Conservation (phyloP, 192 early-diverging fungal genomes). For the Rhizoclosmatium sp. region DNA sequence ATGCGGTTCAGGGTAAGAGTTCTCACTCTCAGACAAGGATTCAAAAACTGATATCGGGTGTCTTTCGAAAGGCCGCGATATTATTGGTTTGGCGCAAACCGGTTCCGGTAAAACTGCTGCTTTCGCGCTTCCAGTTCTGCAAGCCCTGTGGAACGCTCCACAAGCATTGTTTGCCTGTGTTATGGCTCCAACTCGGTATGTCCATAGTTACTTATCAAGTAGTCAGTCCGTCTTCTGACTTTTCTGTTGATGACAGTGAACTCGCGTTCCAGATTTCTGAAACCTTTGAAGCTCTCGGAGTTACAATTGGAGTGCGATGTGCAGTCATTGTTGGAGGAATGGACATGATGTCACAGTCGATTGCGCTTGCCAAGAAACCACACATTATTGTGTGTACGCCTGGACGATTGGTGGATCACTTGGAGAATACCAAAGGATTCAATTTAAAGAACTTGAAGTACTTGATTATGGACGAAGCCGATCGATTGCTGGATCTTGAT, state of each 20-base stretch:
- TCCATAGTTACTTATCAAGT: slow-evolving; percentile 5
- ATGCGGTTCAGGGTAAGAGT: slow-evolving; percentile 77
- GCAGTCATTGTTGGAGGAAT: slow-evolving; percentile 95
- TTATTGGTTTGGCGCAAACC: slow-evolving; percentile 94
- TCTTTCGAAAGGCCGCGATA: slow-evolving; percentile 70
- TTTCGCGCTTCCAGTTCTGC: slow-evolving; percentile 88
- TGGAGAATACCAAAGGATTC: slow-evolving; percentile 99
- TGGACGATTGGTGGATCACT: slow-evolving; percentile 92
- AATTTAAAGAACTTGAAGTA: slow-evolving; percentile 90
- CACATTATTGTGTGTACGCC: slow-evolving; percentile 96
- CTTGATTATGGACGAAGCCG: slow-evolving; percentile 94
- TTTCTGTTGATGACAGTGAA: slow-evolving; percentile 63
- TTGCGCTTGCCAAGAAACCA: slow-evolving; percentile 93
- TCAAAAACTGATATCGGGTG: background rate
- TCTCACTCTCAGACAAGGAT: background rate
- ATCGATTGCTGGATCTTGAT: slow-evolving; percentile 92
- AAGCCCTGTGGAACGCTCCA: slow-evolving; percentile 88
- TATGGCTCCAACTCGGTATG: slow-evolving; percentile 91
- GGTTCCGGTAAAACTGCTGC: slow-evolving; percentile 96
- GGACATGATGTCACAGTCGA: slow-evolving; percentile 96
- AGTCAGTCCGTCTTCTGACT: background rate
- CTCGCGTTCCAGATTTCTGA: slow-evolving; percentile 95
- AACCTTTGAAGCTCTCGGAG: slow-evolving; percentile 89
- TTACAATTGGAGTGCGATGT: slow-evolving; percentile 90
- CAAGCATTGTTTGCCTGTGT: slow-evolving; percentile 93